Evolutionary conservation across 2,329 filamentous ascomycete genomes (phyloP).

Genomic region (Fusarium miscanthi): DNA sequence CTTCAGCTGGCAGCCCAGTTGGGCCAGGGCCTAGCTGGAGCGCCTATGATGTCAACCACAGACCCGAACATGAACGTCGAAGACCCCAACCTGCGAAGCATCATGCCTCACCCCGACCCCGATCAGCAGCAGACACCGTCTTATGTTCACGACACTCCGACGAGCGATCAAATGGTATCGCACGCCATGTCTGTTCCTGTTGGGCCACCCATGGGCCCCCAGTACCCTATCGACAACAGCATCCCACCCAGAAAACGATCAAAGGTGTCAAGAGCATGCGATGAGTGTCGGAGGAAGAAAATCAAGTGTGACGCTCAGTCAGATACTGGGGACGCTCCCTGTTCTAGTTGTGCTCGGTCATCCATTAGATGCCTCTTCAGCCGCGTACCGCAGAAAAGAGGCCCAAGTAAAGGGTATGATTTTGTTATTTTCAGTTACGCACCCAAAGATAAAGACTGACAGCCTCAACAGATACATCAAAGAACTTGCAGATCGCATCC

Average conservation of each 20-base stretch:
- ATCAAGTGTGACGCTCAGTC: slow-evolving; percentile 87
- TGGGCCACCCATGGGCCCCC: slow-evolving; percentile 51
- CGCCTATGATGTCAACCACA: slow-evolving; percentile 61
- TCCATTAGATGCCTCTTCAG: slow-evolving; percentile 86
- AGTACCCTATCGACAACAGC: slow-evolving; percentile 63
- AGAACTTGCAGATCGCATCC: slow-evolving; percentile 85
- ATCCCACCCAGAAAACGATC: slow-evolving; percentile 80
- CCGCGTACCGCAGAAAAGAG: slow-evolving; percentile 86
- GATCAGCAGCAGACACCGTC: slow-evolving; percentile 52
- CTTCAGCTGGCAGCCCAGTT: slow-evolving; percentile 69
- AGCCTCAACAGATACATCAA: slow-evolving; percentile 79
- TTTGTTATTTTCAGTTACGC: neutral
- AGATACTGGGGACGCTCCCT: slow-evolving; percentile 78
- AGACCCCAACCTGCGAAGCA: slow-evolving; percentile 56
- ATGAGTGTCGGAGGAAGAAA: slow-evolving; percentile 90
- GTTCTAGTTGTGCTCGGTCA: slow-evolving; percentile 83
- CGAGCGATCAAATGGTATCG: slow-evolving; percentile 51
- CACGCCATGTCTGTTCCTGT: slow-evolving; percentile 52
- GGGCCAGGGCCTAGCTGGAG: slow-evolving; percentile 62
- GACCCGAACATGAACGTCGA: slow-evolving; percentile 58
- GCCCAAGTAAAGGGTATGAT: slow-evolving; percentile 84
- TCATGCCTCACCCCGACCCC: slow-evolving; percentile 56
- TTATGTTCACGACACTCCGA: slow-evolving; percentile 53
- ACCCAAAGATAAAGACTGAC: slow-evolving; percentile 10
- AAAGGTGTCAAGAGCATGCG: slow-evolving; percentile 89